These are phyloP conservation scores for Gonapodya prolifera DNA, from an alignment of 192 early-diverging fungal genomes.

Conservation along the genomic window DNA sequence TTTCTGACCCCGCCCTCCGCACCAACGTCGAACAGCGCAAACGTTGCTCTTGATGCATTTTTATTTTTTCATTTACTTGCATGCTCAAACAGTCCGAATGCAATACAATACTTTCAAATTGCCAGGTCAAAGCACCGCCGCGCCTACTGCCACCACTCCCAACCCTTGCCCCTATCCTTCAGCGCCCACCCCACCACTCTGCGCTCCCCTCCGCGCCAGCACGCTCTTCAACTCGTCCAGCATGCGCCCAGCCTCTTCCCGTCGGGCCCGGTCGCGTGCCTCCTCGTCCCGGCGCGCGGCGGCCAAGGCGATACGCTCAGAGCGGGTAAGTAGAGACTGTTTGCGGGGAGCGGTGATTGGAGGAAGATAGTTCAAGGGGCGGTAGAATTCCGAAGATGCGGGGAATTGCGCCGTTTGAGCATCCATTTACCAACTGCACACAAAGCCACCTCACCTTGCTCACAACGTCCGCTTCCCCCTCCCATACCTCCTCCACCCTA, in stretches of 20 bases:
- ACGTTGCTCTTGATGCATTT: not conserved
- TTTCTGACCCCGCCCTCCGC: not conserved
- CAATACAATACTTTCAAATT: not conserved
- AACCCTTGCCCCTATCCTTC: not conserved
- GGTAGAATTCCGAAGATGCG: not conserved
- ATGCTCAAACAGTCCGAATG: too few species aligned
- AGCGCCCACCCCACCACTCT: not conserved
- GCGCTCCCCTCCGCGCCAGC: not conserved
- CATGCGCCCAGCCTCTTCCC: not conserved
- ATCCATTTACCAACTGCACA: too few species aligned
- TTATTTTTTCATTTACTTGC: too few species aligned
- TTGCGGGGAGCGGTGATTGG: too few species aligned
- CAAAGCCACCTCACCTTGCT: not conserved
- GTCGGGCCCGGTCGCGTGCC: not conserved
- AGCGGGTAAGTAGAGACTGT: not conserved
- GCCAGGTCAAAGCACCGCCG: not conserved
- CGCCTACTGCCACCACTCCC: too few species aligned
- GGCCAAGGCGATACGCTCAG: not conserved
- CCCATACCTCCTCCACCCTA: not conserved
- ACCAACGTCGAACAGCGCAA: not conserved
- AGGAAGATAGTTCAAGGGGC: too few species aligned
- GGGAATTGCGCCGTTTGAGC: not conserved
- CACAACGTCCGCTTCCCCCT: not conserved
- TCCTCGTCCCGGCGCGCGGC: not conserved
- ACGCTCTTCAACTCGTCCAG: constrained; percentile 1